A percentile compares a stretch with the other conserved stretches of the same genome.
Evolutionary conservation across 768 basidiomycete genomes (phyloP).

Genomic region (Suillus hirtellus): DNA sequence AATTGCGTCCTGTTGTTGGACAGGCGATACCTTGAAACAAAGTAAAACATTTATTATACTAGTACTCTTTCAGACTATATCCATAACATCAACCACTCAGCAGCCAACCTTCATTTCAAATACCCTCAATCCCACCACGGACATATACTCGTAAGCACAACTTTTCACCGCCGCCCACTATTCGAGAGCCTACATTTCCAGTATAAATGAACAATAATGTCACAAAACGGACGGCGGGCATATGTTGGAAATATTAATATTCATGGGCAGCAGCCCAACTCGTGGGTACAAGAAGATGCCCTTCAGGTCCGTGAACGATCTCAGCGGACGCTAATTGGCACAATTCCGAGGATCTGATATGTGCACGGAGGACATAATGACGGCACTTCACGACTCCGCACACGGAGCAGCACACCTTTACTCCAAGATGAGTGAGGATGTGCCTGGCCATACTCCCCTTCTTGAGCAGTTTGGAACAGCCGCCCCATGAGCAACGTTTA

Average conservation of each 20-base stretch:
- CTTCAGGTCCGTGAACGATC: background rate
- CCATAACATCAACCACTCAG: background rate
- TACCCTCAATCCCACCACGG: background rate
- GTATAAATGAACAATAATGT: background rate
- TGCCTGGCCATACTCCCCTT: conserved; percentile 10
- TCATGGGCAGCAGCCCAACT: background rate
- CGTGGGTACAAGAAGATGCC: background rate
- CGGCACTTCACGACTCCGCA: background rate
- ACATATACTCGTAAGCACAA: background rate
- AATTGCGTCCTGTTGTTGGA: background rate
- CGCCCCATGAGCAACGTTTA: conserved; percentile 6
- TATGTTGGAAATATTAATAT: background rate
- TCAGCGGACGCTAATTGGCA: background rate
- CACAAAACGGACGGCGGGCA: background rate
- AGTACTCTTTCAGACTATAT: background rate
- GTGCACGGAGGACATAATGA: background rate
- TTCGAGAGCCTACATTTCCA: background rate
- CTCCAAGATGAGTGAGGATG: conserved; percentile 10
- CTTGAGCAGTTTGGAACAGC: conserved; percentile 2
- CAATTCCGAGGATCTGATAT: background rate
- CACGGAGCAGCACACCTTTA: conserved; percentile 4
- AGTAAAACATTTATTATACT: background rate
- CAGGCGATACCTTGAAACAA: no score
- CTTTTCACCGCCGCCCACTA: no score
- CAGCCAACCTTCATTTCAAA: background rate